These are phyloP conservation scores for Garcileccinum viscosum DNA, from an alignment of 1,284 basidiomycete genomes.

Conservation along the genomic window DNA sequence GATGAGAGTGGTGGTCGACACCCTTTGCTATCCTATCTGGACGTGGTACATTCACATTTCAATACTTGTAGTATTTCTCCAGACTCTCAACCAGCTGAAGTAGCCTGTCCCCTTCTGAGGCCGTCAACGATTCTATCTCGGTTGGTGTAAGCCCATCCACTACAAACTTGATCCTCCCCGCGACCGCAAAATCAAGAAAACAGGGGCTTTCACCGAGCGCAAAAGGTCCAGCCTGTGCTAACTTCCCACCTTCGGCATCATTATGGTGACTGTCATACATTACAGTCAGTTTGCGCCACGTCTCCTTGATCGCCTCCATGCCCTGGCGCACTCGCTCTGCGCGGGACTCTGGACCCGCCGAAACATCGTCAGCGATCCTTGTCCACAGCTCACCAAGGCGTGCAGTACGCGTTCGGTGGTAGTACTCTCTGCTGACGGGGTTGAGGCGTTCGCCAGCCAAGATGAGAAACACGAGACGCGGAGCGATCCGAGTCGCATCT, in stretches of 20 bases:
- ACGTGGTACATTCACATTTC: not conserved
- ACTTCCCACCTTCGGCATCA: not conserved
- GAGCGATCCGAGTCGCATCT: not conserved
- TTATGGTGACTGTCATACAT: slow-evolving; percentile 18
- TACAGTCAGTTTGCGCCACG: slow-evolving; percentile 7
- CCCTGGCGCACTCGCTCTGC: slow-evolving; percentile 16
- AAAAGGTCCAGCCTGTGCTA: slow-evolving; percentile 10
- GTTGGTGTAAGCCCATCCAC: slow-evolving; percentile 15
- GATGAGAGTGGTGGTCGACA: too few species aligned
- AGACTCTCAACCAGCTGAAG: slow-evolving; percentile 17
- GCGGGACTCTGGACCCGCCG: slow-evolving; percentile 9
- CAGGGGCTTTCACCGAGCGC: slow-evolving; percentile 27
- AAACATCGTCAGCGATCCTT: slow-evolving; percentile 12
- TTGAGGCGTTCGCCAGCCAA: slow-evolving; percentile 28
- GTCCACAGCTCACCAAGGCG: slow-evolving; percentile 26
- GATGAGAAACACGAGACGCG: slow-evolving; percentile 24
- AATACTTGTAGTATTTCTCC: slow-evolving; percentile 23
- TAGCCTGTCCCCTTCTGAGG: slow-evolving; percentile 20
- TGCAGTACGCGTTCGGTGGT: slow-evolving; percentile 20
- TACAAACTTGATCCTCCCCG: slow-evolving; percentile 23
- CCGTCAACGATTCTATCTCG: slow-evolving; percentile 17
- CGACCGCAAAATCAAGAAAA: slow-evolving; percentile 31
- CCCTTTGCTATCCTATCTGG: too few species aligned
- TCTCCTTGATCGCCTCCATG: slow-evolving; percentile 10
- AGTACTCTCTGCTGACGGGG: slow-evolving; percentile 26